Evolutionary conservation across 2,329 filamentous ascomycete species (phyloP), one percentile per base, ranked within the genome.

Genomic region (Byssoonygena ceratinophila): DNA sequence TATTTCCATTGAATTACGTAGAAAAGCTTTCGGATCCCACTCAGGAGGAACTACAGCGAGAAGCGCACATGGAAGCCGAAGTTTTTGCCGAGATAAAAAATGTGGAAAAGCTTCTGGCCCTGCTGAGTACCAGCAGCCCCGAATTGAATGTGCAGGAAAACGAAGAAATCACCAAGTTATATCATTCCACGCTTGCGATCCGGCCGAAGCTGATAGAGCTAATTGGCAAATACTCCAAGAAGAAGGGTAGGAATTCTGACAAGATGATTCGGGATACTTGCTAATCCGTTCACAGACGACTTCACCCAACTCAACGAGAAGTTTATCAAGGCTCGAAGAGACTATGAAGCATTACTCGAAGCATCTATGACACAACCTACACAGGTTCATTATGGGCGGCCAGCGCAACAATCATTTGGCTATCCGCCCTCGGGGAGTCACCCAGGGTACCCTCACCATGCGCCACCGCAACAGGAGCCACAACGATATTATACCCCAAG

Each of bases 251-350:
- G 37, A 14, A 8, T n/a, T 16, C 9, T 27, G 9, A 50, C 68
- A 71, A 48, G 2, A 16, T 18, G 4, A 8, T 31, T 23, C 11
- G 25, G 12, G 16, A 6, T 41, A 11, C 11, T 50, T 44, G 23
- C 22, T 43, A 34, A 16, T 43, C 8, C 11, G 27, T 23, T 45
- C 14, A 27, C 59, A 94, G 92, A 98, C 70, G 92, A 98, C 68
- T 97, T 98, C 65, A 96, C 92, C 1, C 91, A 97, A 66, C 75
- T 98, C 57, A 98, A 98, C 64, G 92, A 98, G 69, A 97, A 97
- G 72, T 98, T 98, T 69, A 97, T 98, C 76, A 98, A 98, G 71
- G 92, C 92, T 43, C 84, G 92, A 58, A 81, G 91, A 62, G 92
- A 98, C 70, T 98, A 98, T 67, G 92, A 98, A 71, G 83, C 87